A percentile compares a stretch with the other conserved stretches of the same genome.
Conservation (phyloP, 1,284 basidiomycete species). For the Trametes hirsuta region DNA sequence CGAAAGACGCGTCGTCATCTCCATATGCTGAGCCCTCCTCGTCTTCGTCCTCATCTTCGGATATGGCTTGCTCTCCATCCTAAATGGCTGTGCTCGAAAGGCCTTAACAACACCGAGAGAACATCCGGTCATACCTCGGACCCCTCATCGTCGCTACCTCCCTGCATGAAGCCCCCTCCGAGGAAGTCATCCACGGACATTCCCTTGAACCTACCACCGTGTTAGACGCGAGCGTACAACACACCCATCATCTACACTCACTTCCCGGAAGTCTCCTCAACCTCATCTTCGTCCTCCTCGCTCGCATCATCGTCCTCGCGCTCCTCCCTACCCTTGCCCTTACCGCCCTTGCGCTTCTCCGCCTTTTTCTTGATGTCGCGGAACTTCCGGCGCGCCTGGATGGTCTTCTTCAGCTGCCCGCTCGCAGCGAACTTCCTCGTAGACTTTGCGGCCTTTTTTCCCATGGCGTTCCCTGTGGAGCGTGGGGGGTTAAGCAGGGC, state of each 20-base stretch:
- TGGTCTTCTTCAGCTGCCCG: conserved; percentile 85
- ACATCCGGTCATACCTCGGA: conserved; percentile 9
- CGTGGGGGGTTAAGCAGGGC: neutral
- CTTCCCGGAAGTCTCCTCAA: conserved; percentile 36
- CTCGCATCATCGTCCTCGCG: conserved; percentile 42
- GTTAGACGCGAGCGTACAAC: conserved; percentile 1
- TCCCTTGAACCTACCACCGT: conserved; percentile 44
- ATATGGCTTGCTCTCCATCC: conserved; percentile 28
- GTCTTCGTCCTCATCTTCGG: conserved; percentile 43
- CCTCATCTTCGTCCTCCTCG: conserved; percentile 43
- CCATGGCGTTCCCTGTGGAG: conserved; percentile 44
- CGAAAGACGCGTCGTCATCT: conserved; percentile 74
- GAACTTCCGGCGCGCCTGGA: conserved; percentile 77
- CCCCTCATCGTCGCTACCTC: conserved; percentile 52
- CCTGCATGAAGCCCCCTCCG: conserved; percentile 75
- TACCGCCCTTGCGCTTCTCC: conserved; percentile 59
- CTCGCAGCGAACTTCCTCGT: conserved; percentile 87
- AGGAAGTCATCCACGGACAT: conserved; percentile 86
- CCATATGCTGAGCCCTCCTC: conserved; percentile 54
- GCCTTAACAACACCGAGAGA: conserved; percentile 6
- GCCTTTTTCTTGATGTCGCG: conserved; percentile 75
- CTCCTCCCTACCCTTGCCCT: conserved; percentile 39
- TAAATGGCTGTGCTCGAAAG: neutral
- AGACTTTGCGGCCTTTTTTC: conserved; percentile 69
- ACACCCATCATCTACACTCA: conserved; percentile 15